Evolutionary conservation across 495 filamentous ascomycete species (phyloP).

Genomic region (Aspergillus campestris): DNA sequence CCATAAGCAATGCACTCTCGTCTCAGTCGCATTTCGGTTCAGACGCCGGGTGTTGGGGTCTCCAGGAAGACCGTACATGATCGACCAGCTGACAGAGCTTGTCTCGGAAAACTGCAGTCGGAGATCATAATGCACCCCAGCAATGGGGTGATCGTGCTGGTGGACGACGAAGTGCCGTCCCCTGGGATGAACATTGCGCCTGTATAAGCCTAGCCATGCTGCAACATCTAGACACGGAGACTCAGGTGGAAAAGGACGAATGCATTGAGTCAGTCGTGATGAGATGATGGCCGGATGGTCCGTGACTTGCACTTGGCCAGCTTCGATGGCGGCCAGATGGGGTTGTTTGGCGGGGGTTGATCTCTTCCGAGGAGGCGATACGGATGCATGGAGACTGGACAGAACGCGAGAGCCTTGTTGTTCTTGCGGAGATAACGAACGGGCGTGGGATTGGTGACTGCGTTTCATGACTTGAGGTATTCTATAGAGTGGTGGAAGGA

Average conservation of each 20-base stretch:
- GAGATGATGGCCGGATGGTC: constrained; percentile 49
- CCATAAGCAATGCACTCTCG: constrained; percentile 58
- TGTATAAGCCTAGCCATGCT: constrained; percentile 46
- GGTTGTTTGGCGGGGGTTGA: not conserved
- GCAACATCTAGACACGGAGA: constrained; percentile 34
- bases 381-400: constrained; percentile 3
- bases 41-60: constrained; percentile 49
- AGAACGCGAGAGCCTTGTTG: not conserved
- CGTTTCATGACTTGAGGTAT: not conserved
- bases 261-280: constrained; percentile 24
- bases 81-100: constrained; percentile 54
- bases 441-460: not conserved
- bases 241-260: constrained; percentile 4
- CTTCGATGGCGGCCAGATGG: constrained; percentile 46
- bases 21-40: constrained; percentile 59
- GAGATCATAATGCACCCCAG: constrained; percentile 57
- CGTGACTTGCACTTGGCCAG: constrained; percentile 41
- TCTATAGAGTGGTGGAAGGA: too few species aligned
- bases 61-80: constrained; percentile 60
- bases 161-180: constrained; percentile 59
- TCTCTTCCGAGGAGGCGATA: constrained; percentile 9
- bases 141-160: constrained; percentile 62
- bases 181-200: constrained; percentile 32
- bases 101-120: constrained; percentile 57
- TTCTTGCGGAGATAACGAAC: not conserved